Evolutionary conservation across 768 basidiomycete species (phyloP), one percentile per base, ranked within the genome.

Genomic region (Sarcodon sp.): DNA sequence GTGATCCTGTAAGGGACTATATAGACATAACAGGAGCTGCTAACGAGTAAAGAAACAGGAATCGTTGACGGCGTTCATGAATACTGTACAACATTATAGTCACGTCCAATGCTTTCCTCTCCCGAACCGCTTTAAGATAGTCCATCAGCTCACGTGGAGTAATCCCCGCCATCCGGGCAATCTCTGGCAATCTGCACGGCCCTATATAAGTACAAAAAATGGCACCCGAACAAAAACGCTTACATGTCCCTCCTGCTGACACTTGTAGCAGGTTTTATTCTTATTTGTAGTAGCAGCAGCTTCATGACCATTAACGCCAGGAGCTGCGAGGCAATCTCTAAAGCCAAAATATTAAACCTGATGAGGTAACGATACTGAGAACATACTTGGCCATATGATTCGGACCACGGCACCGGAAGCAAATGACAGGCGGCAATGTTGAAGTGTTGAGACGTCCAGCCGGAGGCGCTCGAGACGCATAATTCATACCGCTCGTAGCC

Each of bases 191-290:
- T 64, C 61, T 66, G 35, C 9, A 54, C n/a, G 11, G 36, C 43
- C 4, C 3, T 10, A 27, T 11, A 31, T 47, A 16, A 47, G 41
- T 7, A 13, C 9, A 6, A 6, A 27, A 35, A 47, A 11, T 35
- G 21, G 4, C 39, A 13, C 16, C 27, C 4, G 39, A 41, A 16
- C 39, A 41, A 7, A 10, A 11, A 11, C 9, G 69, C 85, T 64
- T 60, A 90, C 87, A 69, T 91, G 87, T 53, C 88, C 88, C 62
- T 87, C 84, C 62, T 81, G 78, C 59, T 86, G 82, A 58, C 89
- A 91, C 59, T 87, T 89, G 68, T 87, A 91, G 61, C 88, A 91
- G 46, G 83, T 87, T 69, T 84, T 90, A 53, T 60, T 76, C 66
- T 77, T 85, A 62, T 71, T 77, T 48, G 66, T 63, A 8, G 49